Percentiles rank a stretch among this genome's conserved stretches.
These are phyloP conservation scores for Alternaria ethzedia DNA, from an alignment of 2,329 filamentous ascomycete species.

Conservation along the genomic window DNA sequence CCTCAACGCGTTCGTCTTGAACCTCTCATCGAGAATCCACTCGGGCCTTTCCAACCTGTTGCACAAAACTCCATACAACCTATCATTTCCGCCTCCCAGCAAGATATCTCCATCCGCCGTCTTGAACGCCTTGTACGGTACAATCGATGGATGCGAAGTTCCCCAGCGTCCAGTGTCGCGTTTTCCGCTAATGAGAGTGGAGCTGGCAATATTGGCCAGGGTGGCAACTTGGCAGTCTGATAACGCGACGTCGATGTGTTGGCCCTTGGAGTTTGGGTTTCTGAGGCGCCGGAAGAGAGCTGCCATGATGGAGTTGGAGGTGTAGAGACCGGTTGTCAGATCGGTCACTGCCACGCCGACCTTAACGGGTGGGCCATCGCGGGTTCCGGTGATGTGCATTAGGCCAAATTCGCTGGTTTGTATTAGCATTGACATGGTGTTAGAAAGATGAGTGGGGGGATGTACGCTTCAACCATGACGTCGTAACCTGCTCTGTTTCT, in stretches of 20 bases:
- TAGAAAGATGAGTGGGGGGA: slow-evolving; percentile 5
- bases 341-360: slow-evolving; percentile 98
- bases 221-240: slow-evolving; percentile 96
- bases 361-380: slow-evolving; percentile 91
- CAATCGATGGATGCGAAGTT: slow-evolving; percentile 97
- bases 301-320: slow-evolving; percentile 94
- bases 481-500: slow-evolving; percentile 90
- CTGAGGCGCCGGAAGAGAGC: slow-evolving; percentile 75
- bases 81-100: slow-evolving; percentile 69
- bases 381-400: slow-evolving; percentile 95
- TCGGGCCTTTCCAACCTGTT: slow-evolving; percentile 63
- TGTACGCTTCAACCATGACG: slow-evolving; percentile 92
- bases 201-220: slow-evolving; percentile 93
- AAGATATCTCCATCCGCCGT: slow-evolving; percentile 69
- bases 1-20: slow-evolving; percentile 64
- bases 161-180: slow-evolving; percentile 92
- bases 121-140: slow-evolving; percentile 86
- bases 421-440: slow-evolving; percentile 16
- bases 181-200: slow-evolving; percentile 84
- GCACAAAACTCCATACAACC: slow-evolving; percentile 66
- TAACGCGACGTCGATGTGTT: slow-evolving; percentile 89
- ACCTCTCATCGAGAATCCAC: slow-evolving; percentile 64
- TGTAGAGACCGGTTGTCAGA: slow-evolving; percentile 92
- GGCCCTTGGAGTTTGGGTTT: slow-evolving; percentile 75
- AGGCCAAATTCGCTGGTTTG: slow-evolving; percentile 77